Percentiles rank a stretch among this genome's conserved stretches.
Evolutionary conservation across 2,329 filamentous ascomycete genomes (phyloP).

Genomic region (Podosphaera xanthii): DNA sequence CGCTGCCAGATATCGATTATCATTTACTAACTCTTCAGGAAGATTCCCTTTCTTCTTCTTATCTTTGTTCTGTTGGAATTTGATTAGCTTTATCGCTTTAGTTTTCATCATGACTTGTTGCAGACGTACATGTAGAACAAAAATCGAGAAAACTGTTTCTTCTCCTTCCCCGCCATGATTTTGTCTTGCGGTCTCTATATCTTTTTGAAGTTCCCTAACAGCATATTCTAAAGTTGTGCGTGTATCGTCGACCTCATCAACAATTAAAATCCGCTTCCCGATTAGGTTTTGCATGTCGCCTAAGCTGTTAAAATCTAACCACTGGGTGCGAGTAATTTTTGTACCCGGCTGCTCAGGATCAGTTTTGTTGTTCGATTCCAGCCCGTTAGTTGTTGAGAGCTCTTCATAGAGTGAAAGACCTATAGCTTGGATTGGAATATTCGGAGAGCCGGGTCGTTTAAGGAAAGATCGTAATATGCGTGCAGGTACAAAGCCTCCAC

Average conservation of each 20-base stretch:
- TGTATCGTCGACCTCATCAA: conserved; percentile 91
- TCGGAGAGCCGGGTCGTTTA: conserved; percentile 63
- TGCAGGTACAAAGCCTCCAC: conserved; percentile 89
- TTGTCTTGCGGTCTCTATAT: conserved; percentile 61
- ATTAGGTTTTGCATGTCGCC: conserved; percentile 3
- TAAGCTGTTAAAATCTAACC: conserved; percentile 67
- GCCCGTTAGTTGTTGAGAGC: conserved; percentile 30
- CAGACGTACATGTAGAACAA: conserved; percentile 63
- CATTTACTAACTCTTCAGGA: conserved; percentile 44
- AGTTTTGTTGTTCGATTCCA: conserved; percentile 19
- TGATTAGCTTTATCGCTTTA: conserved; percentile 5
- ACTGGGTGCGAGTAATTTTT: conserved; percentile 93
- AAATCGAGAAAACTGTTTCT: conserved; percentile 82
- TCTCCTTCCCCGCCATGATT: conserved; percentile 45
- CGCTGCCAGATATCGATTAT: conserved; percentile 61
- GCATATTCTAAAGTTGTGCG: conserved; percentile 87
- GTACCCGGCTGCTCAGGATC: conserved; percentile 21
- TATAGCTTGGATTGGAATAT: conserved; percentile 98
- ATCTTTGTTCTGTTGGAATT: conserved; percentile 57
- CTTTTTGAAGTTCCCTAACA: conserved; percentile 81
- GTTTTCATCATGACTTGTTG: neutral
- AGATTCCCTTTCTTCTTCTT: conserved; percentile 83
- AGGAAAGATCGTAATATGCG: conserved; percentile 95
- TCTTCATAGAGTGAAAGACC: conserved; percentile 91
- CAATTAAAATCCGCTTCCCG: conserved; percentile 49